Evolutionary conservation across 2,329 filamentous ascomycete species (phyloP), one percentile per base, ranked within the genome.

Genomic region (Aspergillus aculeatus): DNA sequence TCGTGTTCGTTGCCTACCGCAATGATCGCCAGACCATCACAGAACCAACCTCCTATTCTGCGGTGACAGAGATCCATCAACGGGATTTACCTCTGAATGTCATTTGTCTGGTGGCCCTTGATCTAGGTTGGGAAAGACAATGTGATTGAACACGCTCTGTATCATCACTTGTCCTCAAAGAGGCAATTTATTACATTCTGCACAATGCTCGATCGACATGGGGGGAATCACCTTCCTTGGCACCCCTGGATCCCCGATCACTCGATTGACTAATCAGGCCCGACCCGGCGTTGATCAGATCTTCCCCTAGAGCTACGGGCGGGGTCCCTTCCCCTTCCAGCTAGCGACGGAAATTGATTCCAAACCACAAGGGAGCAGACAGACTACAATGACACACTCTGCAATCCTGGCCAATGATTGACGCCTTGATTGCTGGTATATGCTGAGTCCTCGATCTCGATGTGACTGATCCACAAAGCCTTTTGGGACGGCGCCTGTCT

Each of bases 141-240:
- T 44, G 16, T 5, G 4, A 19, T 7, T 6, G 38, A 44, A 10
- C 14, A 19, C 38, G 38, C 38, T 44, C 1, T 14, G 24, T 26
- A 55, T 31, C 41, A 35, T 47, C 44, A 32, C 41, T 35, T 41
- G 32, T 48, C 32, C 21, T 55, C 41, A 19, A 7, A 44, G 41
- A 55, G 53, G 38, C n/a, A 10, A 24, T 55, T 24, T 26, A 55
- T 26, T n/a, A 47, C 35, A 47, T 44, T 16, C 53, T 55, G 53
- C 53, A 55, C 31, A 29, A 48, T 55, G 19, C 52, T 35, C 41
- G 38, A 47, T 47, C 52, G 31, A 44, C 14, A 11, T 31, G 38
- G 31, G 38, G 31, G 11, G 41, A 31, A 47, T 12, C 19, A 31
- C 32, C 41, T 47, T 24, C 3, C 41, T 23, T 55, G 26, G 53